Evolutionary conservation across 192 early-diverging fungal species (phyloP), one percentile per base, ranked within the genome.

Genomic region (Coemansia sp.): DNA sequence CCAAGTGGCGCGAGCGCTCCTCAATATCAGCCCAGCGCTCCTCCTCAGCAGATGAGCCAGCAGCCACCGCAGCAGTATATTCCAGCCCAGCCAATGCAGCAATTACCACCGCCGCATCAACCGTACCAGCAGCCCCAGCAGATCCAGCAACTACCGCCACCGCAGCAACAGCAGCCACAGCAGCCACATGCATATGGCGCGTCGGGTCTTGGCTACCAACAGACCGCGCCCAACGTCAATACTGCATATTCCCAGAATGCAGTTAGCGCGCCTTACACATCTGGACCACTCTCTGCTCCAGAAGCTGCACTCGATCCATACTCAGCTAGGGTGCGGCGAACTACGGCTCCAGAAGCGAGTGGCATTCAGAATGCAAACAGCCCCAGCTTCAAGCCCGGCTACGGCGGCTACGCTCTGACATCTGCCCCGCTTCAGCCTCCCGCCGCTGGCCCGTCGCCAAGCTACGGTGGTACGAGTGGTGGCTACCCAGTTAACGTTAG

Each of bases 21-120:
- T 16, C 76, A 74, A 67, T 78, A 78, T 34, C 76, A 78, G 51
- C 72, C 80, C 5, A 83, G 76, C 36, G 80, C 80, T 3, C 80
- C 80, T 20, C 77, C 68, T 34, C 70, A 52, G 22, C 69, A 43
- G 18, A 33, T 63, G 59, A 51, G 24, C 42, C 62, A 71, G 36
- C 52, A 34, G 71, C 64, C 47, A 55, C 40, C 31, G 13, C 73
- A 68, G 24, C 66, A 60, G 41, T 60, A 34, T 40, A 43, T 59
- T 40, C 3, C 63, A 64, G 31, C n/a, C 13, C 59, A 66, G 38
- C 61, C 66, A 18, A 47, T 67, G 46, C 60, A 62, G 43, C 57
- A 72, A 40, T 55, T 67, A n/a, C 24, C 70, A 22, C 49, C 70
- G 11, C 29, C 29, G 20, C 33, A 65, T 18, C 77, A 74, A 51